Evolutionary conservation across 805 yeast species (phyloP).

Genomic region (Scheffersomyces coipomensis): DNA sequence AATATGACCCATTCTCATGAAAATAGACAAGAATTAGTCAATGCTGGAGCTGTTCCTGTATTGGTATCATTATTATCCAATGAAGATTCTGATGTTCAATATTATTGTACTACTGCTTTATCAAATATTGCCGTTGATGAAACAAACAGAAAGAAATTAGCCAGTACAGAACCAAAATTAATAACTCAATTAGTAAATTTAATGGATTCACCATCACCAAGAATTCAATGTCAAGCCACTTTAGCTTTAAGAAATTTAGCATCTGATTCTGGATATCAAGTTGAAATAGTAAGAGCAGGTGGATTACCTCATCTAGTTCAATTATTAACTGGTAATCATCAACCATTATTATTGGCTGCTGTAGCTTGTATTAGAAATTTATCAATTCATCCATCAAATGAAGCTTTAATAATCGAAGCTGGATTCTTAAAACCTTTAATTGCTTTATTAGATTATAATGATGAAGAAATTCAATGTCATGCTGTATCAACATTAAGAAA

Average conservation of each 20-base stretch:
- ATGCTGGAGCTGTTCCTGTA: constrained; percentile 98
- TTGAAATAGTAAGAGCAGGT: constrained; percentile 92
- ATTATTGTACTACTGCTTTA: constrained; percentile 95
- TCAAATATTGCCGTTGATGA: constrained; percentile 98
- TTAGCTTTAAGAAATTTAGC: constrained; percentile 94
- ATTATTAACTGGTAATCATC: constrained; percentile 82
- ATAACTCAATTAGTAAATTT: constrained; percentile 83
- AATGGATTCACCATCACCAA: constrained; percentile 90
- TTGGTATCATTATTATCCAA: constrained; percentile 82
- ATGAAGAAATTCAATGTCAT: constrained; percentile 97
- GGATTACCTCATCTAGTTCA: constrained; percentile 94
- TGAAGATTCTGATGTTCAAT: constrained; percentile 94
- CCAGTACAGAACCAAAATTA: constrained; percentile 89
- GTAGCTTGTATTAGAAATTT: constrained; percentile 98
- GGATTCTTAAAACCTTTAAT: constrained; percentile 94
- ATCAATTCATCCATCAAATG: constrained; percentile 94
- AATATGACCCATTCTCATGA: constrained; percentile 98
- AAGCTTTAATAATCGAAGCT: constrained; percentile 92
- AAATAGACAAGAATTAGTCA: constrained; percentile 92
- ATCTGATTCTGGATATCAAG: constrained; percentile 91
- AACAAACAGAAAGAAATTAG: constrained; percentile 78
- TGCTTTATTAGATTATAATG: constrained; percentile 74
- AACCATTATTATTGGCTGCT: constrained; percentile 90
- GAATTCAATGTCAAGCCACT: constrained; percentile 98
- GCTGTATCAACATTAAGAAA: constrained; percentile 95